Evolutionary conservation across 805 yeast genomes (phyloP).

Genomic region (Starmerella vitae): DNA sequence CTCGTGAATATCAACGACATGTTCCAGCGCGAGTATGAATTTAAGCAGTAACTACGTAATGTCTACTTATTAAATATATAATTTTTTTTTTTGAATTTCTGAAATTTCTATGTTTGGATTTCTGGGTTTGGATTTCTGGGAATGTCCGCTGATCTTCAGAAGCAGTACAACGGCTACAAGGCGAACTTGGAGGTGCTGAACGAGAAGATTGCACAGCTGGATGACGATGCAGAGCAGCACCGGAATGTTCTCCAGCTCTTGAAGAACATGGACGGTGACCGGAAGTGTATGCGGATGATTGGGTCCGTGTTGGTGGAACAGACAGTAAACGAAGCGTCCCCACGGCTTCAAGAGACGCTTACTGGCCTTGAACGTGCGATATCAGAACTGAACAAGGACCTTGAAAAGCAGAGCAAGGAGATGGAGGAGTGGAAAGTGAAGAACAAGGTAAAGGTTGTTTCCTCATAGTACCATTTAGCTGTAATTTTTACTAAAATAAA

Average conservation of each 20-base stretch:
- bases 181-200: conserved; percentile 26
- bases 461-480: neutral
- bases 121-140: too few relatives aligned
- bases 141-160: conserved; percentile 24
- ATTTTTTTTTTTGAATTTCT: too few relatives aligned
- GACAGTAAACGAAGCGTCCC: conserved; percentile 61
- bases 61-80: too few relatives aligned
- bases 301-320: conserved; percentile 86
- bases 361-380: conserved; percentile 35
- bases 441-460: conserved; percentile 38
- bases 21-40: conserved; percentile 71
- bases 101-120: too few relatives aligned
- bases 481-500: too few relatives aligned
- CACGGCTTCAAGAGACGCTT: conserved; percentile 44
- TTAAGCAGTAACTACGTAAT: conserved; percentile 19
- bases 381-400: conserved; percentile 31
- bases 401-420: conserved; percentile 30
- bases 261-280: conserved; percentile 36
- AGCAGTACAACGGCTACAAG: conserved; percentile 32
- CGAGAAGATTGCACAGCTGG: conserved; percentile 31
- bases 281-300: conserved; percentile 84
- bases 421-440: conserved; percentile 39
- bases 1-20: conserved; percentile 72
- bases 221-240: conserved; percentile 32
- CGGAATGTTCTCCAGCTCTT: conserved; percentile 49